Base-by-base conservation (phyloP, 2,329 filamentous ascomycete genomes). In the Sarocladium brachiariae region DNA sequence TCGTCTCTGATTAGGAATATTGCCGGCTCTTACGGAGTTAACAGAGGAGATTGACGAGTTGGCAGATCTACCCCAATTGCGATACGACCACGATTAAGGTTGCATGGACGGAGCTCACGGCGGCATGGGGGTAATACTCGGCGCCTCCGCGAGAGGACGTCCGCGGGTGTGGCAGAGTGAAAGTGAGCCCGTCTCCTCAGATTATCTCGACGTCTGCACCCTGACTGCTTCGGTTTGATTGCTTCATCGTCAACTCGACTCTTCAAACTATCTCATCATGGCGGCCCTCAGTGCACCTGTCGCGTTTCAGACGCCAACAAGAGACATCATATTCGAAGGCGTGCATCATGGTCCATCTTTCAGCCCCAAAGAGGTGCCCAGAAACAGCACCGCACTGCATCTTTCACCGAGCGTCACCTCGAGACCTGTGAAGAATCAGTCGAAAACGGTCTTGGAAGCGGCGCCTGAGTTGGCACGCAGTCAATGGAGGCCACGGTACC, bases 401-500 rank as follows among this genome's bases (percentile, higher is more conserved):
- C 11, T 16, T n/a, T 7, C 6, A 25, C 13, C 9, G 6, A n/a
- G 10, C 23, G 14, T 19, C 8, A 4, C 23, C 21, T 19, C 39
- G 16, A 14, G n/a, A 25, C n/a, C n/a, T n/a, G n/a, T n/a, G n/a
- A n/a, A n/a, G n/a, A n/a, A n/a, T n/a, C n/a, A n/a, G n/a, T n/a
- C n/a, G n/a, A n/a, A 19, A 10, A 7, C 23, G 13, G 21, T 10
- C 21, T 43, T 13, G 13, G 13, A 25, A n/a, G 27, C 6, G 5
- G 4, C n/a, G 23, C 9, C 6, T 23, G 27, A 7, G 4, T 14
- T 11, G 3, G 23, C 39, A n/a, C 39, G n/a, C 11, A 8, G n/a
- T 43, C 39, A 23, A 8, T 43, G 39, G 39, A 43, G 21, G 21
- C 51, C 51, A 21, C 21, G 24, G 11, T 49, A 49, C 19, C 56